These are phyloP conservation scores for Papiliotrema fonsecae DNA, from an alignment of 1,284 basidiomycete genomes.

Conservation along the genomic window DNA sequence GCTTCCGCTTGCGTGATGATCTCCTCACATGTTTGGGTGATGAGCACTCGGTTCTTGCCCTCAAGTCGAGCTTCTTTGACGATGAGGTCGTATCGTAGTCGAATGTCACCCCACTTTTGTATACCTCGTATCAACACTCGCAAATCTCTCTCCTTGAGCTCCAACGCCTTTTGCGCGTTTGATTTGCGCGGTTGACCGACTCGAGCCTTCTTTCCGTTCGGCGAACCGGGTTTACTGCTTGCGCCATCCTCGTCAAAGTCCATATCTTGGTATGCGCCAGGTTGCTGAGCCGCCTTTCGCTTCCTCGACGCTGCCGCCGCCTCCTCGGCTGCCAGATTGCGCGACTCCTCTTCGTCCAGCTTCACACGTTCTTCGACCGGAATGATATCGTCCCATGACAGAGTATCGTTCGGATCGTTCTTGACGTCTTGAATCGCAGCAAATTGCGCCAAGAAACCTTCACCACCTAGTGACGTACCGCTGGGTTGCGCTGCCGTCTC, in stretches of 20 bases:
- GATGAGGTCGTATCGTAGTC: slow-evolving; percentile 88
- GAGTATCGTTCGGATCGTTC: slow-evolving; percentile 70
- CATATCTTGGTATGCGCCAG: slow-evolving; percentile 80
- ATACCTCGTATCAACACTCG: slow-evolving; percentile 92
- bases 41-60: slow-evolving; percentile 90
- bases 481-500: slow-evolving; percentile 74
- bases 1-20: slow-evolving; percentile 80
- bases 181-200: slow-evolving; percentile 47
- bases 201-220: slow-evolving; percentile 36
- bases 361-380: slow-evolving; percentile 85
- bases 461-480: slow-evolving; percentile 88
- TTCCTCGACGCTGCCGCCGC: slow-evolving; percentile 57
- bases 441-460: slow-evolving; percentile 92
- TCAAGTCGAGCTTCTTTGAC: slow-evolving; percentile 88
- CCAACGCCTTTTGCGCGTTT: slow-evolving; percentile 87
- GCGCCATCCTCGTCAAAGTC: slow-evolving; percentile 66
- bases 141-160: slow-evolving; percentile 93
- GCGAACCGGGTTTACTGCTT: slow-evolving; percentile 50
- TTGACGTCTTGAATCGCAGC: slow-evolving; percentile 97
- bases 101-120: slow-evolving; percentile 96
- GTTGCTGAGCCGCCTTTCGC: slow-evolving; percentile 67
- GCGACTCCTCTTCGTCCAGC: slow-evolving; percentile 69
- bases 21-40: slow-evolving; percentile 87
- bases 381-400: slow-evolving; percentile 99
- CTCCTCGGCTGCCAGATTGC: slow-evolving; percentile 53